These are phyloP conservation scores for Laetiporus sulphureus DNA, from an alignment of 1,284 basidiomycete species.

Conservation along the genomic window DNA sequence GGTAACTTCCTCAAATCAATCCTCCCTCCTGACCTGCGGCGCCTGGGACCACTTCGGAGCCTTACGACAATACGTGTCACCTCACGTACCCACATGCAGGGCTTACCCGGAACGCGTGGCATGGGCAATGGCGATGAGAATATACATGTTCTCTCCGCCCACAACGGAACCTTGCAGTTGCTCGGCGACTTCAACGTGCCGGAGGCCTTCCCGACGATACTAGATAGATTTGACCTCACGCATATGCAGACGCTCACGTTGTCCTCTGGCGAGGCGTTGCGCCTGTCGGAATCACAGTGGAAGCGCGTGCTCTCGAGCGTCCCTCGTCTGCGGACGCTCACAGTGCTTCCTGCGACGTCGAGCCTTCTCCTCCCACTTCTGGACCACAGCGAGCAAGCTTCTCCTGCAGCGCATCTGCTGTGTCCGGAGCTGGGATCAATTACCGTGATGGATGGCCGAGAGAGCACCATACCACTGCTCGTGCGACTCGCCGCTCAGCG, in stretches of 20 bases:
- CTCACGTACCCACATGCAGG: conserved; percentile 3
- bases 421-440: not conserved
- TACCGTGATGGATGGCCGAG: not conserved
- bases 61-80: conserved; percentile 9
- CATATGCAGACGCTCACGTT: conserved; percentile 9
- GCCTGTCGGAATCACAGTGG: not conserved
- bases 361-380: not conserved
- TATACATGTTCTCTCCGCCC: conserved; percentile 8
- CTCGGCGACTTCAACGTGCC: conserved; percentile 9
- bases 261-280: conserved; percentile 7
- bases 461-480: not conserved
- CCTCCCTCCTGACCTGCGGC: conserved; percentile 9
- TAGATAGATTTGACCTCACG: conserved; percentile 8
- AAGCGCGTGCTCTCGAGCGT: not conserved
- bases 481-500: not conserved
- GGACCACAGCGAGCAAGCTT: not conserved
- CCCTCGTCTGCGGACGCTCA: conserved; percentile 2
- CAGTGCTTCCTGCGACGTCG: not conserved
- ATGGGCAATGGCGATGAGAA: not conserved
- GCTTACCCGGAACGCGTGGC: too few relatives aligned
- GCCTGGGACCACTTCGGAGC: conserved; percentile 9
- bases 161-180: conserved; percentile 11
- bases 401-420: not conserved
- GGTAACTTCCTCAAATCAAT: conserved; percentile 2
- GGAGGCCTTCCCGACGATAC: conserved; percentile 6